These are phyloP conservation scores for Phytophthora brassicae DNA, from an alignment of 352 stramenopile species.

Conservation along the genomic window DNA sequence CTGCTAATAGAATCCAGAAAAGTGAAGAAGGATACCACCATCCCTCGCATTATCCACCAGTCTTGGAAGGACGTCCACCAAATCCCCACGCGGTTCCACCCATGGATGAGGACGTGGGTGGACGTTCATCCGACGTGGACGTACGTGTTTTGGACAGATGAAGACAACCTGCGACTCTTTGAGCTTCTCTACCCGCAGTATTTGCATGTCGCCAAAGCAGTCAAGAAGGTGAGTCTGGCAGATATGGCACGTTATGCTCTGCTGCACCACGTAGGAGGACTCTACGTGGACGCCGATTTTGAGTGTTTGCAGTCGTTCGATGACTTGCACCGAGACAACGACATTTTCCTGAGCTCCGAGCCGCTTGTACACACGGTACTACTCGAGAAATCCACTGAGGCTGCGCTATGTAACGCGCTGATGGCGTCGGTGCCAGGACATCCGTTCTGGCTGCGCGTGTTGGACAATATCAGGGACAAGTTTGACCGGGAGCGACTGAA, in stretches of 20 bases:
- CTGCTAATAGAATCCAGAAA: neutral
- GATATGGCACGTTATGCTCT: conserved; percentile 63
- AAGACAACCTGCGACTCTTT: conserved; percentile 56
- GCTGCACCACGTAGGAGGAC: conserved; percentile 46
- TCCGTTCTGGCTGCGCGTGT: conserved; percentile 52
- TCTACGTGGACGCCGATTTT: conserved; percentile 60
- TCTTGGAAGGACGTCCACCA: conserved; percentile 46
- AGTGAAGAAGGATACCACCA: conserved; percentile 7
- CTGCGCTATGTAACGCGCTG: conserved; percentile 56
- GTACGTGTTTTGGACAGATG: conserved; percentile 66
- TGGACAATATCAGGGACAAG: conserved; percentile 48
- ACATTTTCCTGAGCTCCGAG: conserved; percentile 54
- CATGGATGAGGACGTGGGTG: conserved; percentile 63
- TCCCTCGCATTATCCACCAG: conserved; percentile 59
- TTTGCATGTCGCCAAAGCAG: conserved; percentile 32
- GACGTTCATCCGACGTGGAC: conserved; percentile 40
- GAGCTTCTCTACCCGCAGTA: conserved; percentile 51
- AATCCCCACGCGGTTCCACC: conserved; percentile 47
- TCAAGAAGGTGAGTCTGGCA: conserved; percentile 48
- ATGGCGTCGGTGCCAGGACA: conserved; percentile 51
- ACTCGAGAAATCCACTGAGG: conserved; percentile 35
- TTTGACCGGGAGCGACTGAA: conserved; percentile 32
- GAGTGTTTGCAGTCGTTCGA: conserved; percentile 51
- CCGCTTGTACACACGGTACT: conserved; percentile 44
- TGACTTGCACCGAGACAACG: conserved; percentile 29